Conservation (phyloP, 1,284 basidiomycete species). For the Hemileia vastatrix region DNA sequence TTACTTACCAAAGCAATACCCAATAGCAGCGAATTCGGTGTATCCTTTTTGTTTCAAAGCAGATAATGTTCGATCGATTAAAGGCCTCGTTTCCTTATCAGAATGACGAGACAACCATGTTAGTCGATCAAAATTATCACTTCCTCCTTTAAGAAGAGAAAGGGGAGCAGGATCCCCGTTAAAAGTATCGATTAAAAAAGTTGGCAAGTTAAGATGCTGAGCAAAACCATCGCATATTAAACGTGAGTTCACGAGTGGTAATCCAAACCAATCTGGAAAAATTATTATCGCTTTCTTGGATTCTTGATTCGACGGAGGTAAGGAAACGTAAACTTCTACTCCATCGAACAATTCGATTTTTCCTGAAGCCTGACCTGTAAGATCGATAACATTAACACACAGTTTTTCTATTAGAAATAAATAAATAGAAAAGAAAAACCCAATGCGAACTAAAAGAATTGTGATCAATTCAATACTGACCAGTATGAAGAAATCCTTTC, state of each 20-base stretch:
- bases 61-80: slow-evolving; percentile 6
- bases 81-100: background rate
- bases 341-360: background rate
- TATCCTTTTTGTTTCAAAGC: slow-evolving; percentile 1
- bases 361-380: slow-evolving; percentile 5
- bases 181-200: slow-evolving; percentile 16
- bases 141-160: background rate
- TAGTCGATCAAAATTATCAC: background rate
- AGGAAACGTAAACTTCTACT: slow-evolving; percentile 12
- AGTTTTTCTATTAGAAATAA: no score
- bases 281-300: slow-evolving; percentile 9
- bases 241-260: slow-evolving; percentile 3
- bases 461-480: no score
- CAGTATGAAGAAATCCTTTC: no score
- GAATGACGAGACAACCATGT: background rate
- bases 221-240: slow-evolving; percentile 11
- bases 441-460: no score
- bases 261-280: slow-evolving; percentile 13
- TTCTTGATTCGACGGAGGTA: background rate
- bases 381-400: no score
- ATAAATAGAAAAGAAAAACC: no score
- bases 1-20: slow-evolving; percentile 16
- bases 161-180: slow-evolving; percentile 1
- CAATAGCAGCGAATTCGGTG: slow-evolving; percentile 1
- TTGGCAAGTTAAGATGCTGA: background rate